Evolutionary conservation across 305 asterid genomes (phyloP).

Genomic region (Fraxinus paxiana): DNA sequence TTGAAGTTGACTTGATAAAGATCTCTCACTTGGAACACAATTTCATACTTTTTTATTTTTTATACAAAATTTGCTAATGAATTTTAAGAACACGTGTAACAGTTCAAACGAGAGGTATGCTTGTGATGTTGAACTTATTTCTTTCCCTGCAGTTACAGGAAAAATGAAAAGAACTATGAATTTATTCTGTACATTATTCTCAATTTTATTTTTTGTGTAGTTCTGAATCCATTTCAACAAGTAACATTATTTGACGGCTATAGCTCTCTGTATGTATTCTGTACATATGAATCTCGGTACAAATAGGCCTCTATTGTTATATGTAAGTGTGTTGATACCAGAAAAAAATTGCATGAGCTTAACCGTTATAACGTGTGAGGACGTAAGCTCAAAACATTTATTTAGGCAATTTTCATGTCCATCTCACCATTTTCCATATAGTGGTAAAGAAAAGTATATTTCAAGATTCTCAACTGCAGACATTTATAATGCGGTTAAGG

Average conservation of each 20-base stretch:
- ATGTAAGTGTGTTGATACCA: not conserved
- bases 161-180: not conserved
- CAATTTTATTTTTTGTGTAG: not conserved
- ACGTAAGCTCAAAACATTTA: not conserved
- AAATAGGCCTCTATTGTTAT: not conserved
- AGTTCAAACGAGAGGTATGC: not conserved
- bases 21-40: not conserved
- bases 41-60: not conserved
- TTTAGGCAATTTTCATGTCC: not conserved
- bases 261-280: not conserved
- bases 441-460: not conserved
- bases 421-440: not conserved
- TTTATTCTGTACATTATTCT: not conserved
- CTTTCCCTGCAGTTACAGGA: not conserved
- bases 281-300: not conserved
- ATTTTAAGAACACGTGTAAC: not conserved
- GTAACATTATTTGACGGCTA: not conserved
- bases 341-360: not conserved
- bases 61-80: not conserved
- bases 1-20: constrained; percentile 57
- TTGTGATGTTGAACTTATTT: not conserved
- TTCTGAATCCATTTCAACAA: not conserved
- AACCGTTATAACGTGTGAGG: not conserved
- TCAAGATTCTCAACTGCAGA: not conserved
- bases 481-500: not conserved